phyloP scores from a whole-genome alignment of 768 basidiomycete species.

The Hypholoma sublateritium region DNA sequence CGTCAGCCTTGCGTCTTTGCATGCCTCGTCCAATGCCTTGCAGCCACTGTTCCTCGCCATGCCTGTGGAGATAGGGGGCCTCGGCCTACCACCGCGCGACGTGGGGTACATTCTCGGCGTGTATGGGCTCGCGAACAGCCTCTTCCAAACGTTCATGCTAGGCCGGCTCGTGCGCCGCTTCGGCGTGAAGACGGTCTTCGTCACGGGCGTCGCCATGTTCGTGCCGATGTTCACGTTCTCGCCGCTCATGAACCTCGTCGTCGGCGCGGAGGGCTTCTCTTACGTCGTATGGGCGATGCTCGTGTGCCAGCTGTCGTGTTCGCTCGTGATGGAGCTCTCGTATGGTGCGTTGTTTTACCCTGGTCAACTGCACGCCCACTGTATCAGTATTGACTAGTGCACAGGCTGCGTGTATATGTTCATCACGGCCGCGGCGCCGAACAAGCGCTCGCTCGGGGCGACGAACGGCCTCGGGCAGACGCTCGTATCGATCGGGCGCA shows the following conservation, averaged over 20 bases:
- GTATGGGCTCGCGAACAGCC: conserved; percentile 52
- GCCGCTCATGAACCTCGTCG: conserved; percentile 50
- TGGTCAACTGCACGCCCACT: neutral
- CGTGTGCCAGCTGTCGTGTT: conserved; percentile 25
- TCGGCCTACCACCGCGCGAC: conserved; percentile 49
- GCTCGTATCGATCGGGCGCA: conserved; percentile 24
- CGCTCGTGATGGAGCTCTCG: conserved; percentile 29
- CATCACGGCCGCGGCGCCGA: conserved; percentile 54
- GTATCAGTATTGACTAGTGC: neutral
- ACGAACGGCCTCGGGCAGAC: conserved; percentile 48
- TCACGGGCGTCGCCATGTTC: conserved; percentile 38
- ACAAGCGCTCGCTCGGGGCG: conserved; percentile 51
- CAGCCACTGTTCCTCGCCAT: conserved; percentile 60
- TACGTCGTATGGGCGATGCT: conserved; percentile 28
- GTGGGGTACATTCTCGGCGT: conserved; percentile 56
- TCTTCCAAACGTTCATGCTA: conserved; percentile 56
- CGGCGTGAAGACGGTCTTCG: conserved; percentile 55
- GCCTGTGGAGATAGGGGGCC: conserved; percentile 54
- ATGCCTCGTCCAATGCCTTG: conserved; percentile 30
- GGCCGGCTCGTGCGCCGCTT: conserved; percentile 48
- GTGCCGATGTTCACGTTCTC: conserved; percentile 47
- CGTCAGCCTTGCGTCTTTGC: conserved; percentile 44
- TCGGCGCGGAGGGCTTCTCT: conserved; percentile 24
- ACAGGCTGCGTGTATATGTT: conserved; percentile 40
- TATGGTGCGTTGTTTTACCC: conserved; percentile 26